Conservation (phyloP, 495 filamentous ascomycete genomes). For the Symbiotaphrina buchneri region DNA sequence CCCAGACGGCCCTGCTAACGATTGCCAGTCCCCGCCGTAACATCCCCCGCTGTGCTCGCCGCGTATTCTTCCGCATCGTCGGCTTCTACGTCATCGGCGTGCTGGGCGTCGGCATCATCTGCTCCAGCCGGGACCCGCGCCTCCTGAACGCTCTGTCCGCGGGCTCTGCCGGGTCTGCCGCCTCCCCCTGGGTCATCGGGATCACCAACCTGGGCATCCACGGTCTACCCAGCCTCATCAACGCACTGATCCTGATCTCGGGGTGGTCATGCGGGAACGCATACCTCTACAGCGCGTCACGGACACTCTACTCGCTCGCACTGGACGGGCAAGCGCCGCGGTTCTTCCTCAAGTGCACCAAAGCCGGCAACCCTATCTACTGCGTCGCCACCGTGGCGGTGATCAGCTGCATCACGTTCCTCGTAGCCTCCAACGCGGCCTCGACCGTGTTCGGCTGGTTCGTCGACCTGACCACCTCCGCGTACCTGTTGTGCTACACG, state of each 20-base stretch:
- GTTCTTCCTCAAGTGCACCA: constrained; percentile 28
- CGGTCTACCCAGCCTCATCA: constrained; percentile 49
- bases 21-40: neutral
- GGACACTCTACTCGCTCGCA: constrained; percentile 52
- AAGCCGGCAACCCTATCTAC: constrained; percentile 34
- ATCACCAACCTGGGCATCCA: constrained; percentile 37
- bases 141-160: constrained; percentile 26
- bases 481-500: neutral
- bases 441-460: constrained; percentile 39
- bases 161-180: constrained; percentile 31
- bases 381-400: constrained; percentile 30
- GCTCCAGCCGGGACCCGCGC: constrained; percentile 22
- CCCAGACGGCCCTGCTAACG: too few relatives aligned
- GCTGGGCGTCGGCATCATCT: constrained; percentile 32
- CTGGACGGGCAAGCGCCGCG: constrained; percentile 38
- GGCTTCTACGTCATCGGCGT: constrained; percentile 19
- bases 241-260: constrained; percentile 46
- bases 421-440: constrained; percentile 30
- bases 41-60: neutral
- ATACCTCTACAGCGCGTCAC: constrained; percentile 61
- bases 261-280: constrained; percentile 53
- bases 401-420: constrained; percentile 37
- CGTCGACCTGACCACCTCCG: constrained; percentile 20
- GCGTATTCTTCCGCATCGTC: neutral
- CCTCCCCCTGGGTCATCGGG: constrained; percentile 43